Base-by-base conservation (phyloP, 768 basidiomycete genomes). In the Termitomyces bulborhizus region DNA sequence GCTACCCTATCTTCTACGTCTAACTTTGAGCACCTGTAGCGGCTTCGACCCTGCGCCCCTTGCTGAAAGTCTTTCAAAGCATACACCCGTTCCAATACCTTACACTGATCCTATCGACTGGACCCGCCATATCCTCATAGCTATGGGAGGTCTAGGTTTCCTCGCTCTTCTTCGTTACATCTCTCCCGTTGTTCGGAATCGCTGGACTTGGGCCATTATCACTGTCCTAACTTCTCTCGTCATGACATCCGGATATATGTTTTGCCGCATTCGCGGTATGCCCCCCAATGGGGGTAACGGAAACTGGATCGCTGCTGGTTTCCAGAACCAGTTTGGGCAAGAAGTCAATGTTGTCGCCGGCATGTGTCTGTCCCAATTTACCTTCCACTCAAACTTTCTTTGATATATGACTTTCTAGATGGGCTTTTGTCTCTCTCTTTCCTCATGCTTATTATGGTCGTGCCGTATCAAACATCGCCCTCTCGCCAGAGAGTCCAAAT, bases 181-280 rank as follows among this genome's bases (percentile, higher is more conserved):
- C 55, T 68, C 78, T 4, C 83, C 88, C 29, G 71, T 90, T 53
- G 68, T 94, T 29, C 70, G 78, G 58, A 88, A 76, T 61, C 85
- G 86, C 59, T 92, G 89, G 89, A 71, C 80, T 3, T 93, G 91
- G 90, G 89, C 88, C 6, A 63, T 74, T 24, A 68, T 67, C n/a
- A 77, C 76, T 40, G 80, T 85, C 29, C 54, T 86, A 40, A 66
- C 82, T 27, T 79, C 84, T 8, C 86, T 91, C 18, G 72, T 92
- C 62, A 96, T 98, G 86, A 95, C 85, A 21, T 85, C 88, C 8
- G 97, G 97, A 7, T 89, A 84, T 76, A 99, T 99, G 97, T 99
- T 96, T 73, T 90, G 89, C 56, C 88, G 87, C 60, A 99, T 99
- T 62, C 86, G 96, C 58, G 79, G 78, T 32, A 78, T 79, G 46